These are phyloP conservation scores for Podaxis sp. DNA, from an alignment of 768 basidiomycete species.

Conservation along the genomic window DNA sequence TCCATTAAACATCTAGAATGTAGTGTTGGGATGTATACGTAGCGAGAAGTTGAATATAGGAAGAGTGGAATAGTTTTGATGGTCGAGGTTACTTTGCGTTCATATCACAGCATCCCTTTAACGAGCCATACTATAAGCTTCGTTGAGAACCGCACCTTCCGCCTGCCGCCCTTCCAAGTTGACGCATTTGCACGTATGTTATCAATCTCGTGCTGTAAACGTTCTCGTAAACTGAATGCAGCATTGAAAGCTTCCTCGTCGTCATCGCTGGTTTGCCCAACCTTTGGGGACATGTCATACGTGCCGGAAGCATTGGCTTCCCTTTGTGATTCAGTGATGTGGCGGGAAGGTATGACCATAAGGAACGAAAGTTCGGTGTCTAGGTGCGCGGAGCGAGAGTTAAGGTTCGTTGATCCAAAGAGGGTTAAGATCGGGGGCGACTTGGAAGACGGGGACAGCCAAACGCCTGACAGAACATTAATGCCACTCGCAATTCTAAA, in stretches of 20 bases:
- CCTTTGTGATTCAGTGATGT: constrained; percentile 12
- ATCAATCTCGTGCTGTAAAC: constrained; percentile 50
- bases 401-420: constrained; percentile 93
- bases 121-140: constrained; percentile 59
- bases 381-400: constrained; percentile 84
- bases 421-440: constrained; percentile 67
- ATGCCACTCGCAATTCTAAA: neutral
- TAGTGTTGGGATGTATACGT: neutral
- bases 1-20: neutral
- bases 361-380: constrained; percentile 92
- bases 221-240: constrained; percentile 30
- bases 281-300: neutral
- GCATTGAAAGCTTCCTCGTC: constrained; percentile 7
- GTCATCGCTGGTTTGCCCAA: constrained; percentile 13
- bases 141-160: constrained; percentile 60
- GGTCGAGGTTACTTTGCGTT: neutral
- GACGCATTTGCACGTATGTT: constrained; percentile 43
- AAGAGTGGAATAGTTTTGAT: neutral
- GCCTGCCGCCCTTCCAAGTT: constrained; percentile 56
- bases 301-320: neutral
- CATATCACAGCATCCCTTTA: constrained; percentile 59
- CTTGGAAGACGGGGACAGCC: constrained; percentile 61
- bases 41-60: neutral
- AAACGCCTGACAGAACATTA: constrained; percentile 58
- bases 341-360: constrained; percentile 59